Evolutionary conservation across 306 rosid genomes (phyloP).

Genomic region (Sicyos edulis): DNA sequence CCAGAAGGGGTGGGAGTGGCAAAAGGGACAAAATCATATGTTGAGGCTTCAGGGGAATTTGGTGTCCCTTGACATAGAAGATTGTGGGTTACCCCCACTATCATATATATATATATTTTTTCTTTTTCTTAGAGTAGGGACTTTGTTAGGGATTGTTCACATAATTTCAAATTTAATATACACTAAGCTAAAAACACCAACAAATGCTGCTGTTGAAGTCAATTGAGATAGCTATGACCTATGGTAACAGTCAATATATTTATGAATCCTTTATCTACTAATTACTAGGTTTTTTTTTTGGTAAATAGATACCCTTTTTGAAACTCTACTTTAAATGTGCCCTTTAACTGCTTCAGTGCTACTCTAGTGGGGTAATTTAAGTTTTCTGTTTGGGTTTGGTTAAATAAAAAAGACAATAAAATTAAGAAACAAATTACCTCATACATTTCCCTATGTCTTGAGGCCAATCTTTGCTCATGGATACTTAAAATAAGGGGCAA

Average conservation of each 20-base stretch:
- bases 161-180: background rate
- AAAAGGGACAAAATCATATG: slow-evolving; percentile 17
- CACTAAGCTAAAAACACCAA: background rate
- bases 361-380: no score
- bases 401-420: no score
- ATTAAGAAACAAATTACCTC: no score
- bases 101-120: background rate
- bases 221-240: background rate
- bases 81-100: slow-evolving; percentile 15
- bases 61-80: slow-evolving; percentile 16
- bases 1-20: background rate
- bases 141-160: slow-evolving; percentile 10
- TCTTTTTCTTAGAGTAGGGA: background rate
- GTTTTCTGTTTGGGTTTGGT: no score
- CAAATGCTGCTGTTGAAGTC: background rate
- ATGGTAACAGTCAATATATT: background rate
- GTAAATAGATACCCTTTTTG: background rate
- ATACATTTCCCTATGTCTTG: no score
- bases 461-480: no score
- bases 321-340: background rate
- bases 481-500: no score
- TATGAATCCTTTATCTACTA: background rate
- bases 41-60: slow-evolving; percentile 14
- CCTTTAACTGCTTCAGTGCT: no score
- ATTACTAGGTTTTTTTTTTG: background rate